Evolutionary conservation across 169 alveolate species (phyloP), one percentile per base, ranked within the genome.

Genomic region (Cryptosporidium canis): DNA sequence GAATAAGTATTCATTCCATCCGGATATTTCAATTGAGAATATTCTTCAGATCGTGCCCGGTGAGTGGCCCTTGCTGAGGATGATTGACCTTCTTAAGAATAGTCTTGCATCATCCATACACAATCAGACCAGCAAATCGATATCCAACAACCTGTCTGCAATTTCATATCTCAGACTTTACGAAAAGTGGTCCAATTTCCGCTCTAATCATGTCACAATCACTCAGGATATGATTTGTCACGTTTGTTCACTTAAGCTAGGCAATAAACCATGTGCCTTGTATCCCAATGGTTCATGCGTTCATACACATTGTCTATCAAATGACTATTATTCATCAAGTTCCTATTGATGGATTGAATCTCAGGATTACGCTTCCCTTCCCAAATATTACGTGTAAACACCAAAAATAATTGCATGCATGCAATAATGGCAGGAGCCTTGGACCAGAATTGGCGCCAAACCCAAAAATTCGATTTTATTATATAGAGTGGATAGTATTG

Each of bases 211-310:
- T 39, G 55, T 58, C 14, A 77, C 87, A 37, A 55, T 77, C 37
- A 77, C 87, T 7, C 87, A 77, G 39, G 87, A 77, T 43, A 77
- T 77, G 87, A 77, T 77, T 44, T 77, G 87, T 18, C 51, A 55
- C 37, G 64, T 77, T 11, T 77, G 87, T 9, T 77, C 87, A 58
- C 72, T 77, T 21, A 77, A 77, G 11, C 37, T 77, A 9, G 87
- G 87, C 7, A 77, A 61, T 41, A 77, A 77, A 37, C 87, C 47
- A 4, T 77, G 87, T 39, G 87, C 87, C 0, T 12, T 77, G 27
- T 77, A 77, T 44, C 87, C 87, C 7, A 58, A 77, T 61, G 87
- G 87, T 27, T 55, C 77, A 3, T 77, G 87, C 72, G 43, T 77
- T 14, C 87, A 77, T 27, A 24, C 72, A 12, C 87, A 77, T 61